Base-by-base conservation (phyloP, 495 filamentous ascomycete genomes). In the Aspergillus heteromorphus region DNA sequence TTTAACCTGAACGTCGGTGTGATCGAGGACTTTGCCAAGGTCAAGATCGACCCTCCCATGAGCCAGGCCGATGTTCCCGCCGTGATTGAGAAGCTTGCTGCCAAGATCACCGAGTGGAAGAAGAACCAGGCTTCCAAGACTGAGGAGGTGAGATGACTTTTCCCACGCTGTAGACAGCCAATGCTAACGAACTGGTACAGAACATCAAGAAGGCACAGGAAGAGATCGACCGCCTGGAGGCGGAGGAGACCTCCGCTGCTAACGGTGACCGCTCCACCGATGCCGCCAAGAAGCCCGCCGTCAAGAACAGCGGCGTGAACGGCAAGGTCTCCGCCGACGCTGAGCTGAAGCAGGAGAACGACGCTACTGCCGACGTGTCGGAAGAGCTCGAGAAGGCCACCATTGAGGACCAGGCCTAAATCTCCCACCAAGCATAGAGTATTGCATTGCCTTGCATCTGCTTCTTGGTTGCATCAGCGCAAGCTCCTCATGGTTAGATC, bases 51-150 rank as follows among this genome's bases (percentile, higher is more conserved):
- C 48, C 86, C 91, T 40, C 95, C 93, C 3, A 90, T 88, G 82
- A 85, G 80, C 68, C 85, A 90, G 63, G 74, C 83, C 25, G 93
- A 92, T 62, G 86, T 97, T 7, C 83, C 91, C 8, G 76, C 75
- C 40, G 81, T 81, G 2, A 70, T 88, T 11, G 91, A 96, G 80
- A 92, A 95, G 78, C 79, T 97, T 60, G 90, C 90, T 67, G 87
- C 80, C 54, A 97, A 97, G 79, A 76, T 96, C 36, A 86, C 84
- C n/a, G 80, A 86, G 61, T 99, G 92, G 89, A 96, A 96, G 79
- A 78, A 84, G 38, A 87, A 95, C 72, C 92, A 97, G 75, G 82
- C 88, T 31, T 77, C 80, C 52, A 89, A 96, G 77, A 99, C 93
- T n/a, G 83, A 87, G 56, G 87, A 90, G 80, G 93, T 97, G 71